Evolutionary conservation across 257 asterid genomes (phyloP).

Genomic region (Craterostigma plantagineum): DNA sequence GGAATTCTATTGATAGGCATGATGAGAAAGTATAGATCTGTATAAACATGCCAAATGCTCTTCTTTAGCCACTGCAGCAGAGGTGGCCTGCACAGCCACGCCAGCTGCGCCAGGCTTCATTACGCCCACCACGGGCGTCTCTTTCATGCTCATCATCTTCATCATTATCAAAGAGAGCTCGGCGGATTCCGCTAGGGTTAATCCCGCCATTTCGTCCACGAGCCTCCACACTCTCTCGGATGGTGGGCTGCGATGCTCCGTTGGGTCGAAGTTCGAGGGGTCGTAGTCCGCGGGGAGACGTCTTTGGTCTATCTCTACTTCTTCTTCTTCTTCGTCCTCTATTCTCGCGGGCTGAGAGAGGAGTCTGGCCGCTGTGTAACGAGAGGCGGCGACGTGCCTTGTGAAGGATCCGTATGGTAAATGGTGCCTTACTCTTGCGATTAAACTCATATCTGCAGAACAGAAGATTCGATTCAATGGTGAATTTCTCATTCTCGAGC

Average conservation of each 20-base stretch:
- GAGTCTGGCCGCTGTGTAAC: constrained; percentile 14
- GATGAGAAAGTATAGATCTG: no score
- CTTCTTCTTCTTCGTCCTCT: constrained; percentile 48
- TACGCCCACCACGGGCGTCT: constrained; percentile 19
- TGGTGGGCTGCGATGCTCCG: constrained; percentile 78
- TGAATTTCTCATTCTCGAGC: no score
- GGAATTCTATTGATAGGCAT: no score
- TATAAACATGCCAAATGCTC: no score
- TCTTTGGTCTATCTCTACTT: constrained; percentile 59
- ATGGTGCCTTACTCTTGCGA: constrained; percentile 30
- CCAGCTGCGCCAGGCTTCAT: constrained; percentile 60
- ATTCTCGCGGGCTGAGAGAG: constrained; percentile 38
- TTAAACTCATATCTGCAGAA: constrained; percentile 54
- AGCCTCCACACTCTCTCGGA: constrained; percentile 65
- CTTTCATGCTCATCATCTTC: constrained; percentile 29
- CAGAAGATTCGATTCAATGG: not conserved
- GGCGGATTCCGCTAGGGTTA: constrained; percentile 44
- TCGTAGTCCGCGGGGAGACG: constrained; percentile 82
- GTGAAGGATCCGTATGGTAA: constrained; percentile 21
- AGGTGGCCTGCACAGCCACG: constrained; percentile 10
- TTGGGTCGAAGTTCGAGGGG: constrained; percentile 56
- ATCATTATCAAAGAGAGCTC: constrained; percentile 41
- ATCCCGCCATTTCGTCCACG: constrained; percentile 60
- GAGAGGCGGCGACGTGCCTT: constrained; percentile 12
- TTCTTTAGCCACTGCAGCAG: constrained; percentile 24